Evolutionary conservation across 2,329 filamentous ascomycete species (phyloP), one percentile per base, ranked within the genome.

Genomic region (Stagonosporopsis rhizophila): DNA sequence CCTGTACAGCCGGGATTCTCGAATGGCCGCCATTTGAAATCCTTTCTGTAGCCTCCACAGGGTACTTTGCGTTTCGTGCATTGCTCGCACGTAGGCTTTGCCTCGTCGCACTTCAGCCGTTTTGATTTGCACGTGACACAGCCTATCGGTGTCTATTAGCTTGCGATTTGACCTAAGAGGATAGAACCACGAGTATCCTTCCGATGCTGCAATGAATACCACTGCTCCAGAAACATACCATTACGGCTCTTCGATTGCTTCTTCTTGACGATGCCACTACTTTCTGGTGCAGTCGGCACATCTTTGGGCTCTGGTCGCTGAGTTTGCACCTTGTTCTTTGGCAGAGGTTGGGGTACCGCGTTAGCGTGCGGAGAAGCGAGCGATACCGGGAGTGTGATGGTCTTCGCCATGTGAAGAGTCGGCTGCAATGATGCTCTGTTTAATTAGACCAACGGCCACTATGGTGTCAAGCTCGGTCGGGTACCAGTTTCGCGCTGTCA

Each of bases 231-330:
- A 1, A 14, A 77, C 82, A 67, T 85, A 90, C 88, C 88, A 79
- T 90, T 90, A 65, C 88, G 86, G 77, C 87, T 90, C 75, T 91
- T 91, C 58, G 87, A 88, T 76, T 90, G 88, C 70, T 90, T 91
- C 27, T 86, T 85, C 69, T 89, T 90, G 39, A 76, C 76, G 51
- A 80, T 72, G 44, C 73, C 78, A 59, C 68, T 72, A 27, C 71
- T 76, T 48, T 71, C 75, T 12, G 63, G 56, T 17, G 64, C 28
- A 51, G 66, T 67, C 49, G 66, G 34, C 8, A 59, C 52, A 32
- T 68, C 62, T 54, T 68, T 72, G 35, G 70, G 59, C 41, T 56
- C 44, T 22, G 58, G 56, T 52, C 47, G 70, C 54, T 56, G 70
- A 27, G 30, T n/a, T 6, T 34, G 50, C 38, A 22, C 25, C 12